Conservation (phyloP, 1,284 basidiomycete genomes). For the Naganishia albida region DNA sequence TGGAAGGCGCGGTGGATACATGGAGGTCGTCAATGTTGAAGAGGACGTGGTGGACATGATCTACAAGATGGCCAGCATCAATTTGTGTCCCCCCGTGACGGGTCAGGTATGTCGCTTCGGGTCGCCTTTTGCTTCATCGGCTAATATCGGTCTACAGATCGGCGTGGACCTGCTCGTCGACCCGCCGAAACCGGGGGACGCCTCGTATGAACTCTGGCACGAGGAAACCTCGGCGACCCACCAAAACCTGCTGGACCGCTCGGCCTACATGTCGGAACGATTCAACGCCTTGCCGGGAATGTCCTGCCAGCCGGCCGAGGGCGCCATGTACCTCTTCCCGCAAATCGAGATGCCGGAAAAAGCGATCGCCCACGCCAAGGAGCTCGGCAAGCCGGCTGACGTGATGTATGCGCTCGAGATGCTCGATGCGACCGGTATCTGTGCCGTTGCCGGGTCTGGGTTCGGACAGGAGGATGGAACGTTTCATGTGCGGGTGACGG, state of each 20-base stretch:
- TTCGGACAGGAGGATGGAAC: conserved; percentile 88
- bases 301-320: conserved; percentile 78
- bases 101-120: conserved; percentile 57
- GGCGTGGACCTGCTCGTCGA: conserved; percentile 88
- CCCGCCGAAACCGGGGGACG: conserved; percentile 73
- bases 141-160: conserved; percentile 60
- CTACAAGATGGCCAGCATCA: conserved; percentile 92
- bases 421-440: conserved; percentile 84
- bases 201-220: conserved; percentile 75
- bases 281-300: conserved; percentile 78
- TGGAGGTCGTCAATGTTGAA: conserved; percentile 79
- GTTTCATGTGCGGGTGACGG: conserved; percentile 83
- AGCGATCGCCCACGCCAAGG: conserved; percentile 71
- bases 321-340: conserved; percentile 86
- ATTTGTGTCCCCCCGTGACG: conserved; percentile 80
- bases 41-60: conserved; percentile 76
- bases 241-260: conserved; percentile 69
- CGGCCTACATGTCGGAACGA: conserved; percentile 68
- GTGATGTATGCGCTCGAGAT: conserved; percentile 81
- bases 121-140: background rate
- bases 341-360: conserved; percentile 67
- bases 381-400: conserved; percentile 76
- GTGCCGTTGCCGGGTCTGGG: conserved; percentile 85
- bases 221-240: conserved; percentile 79
- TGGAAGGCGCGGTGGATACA: conserved; percentile 89